These are phyloP conservation scores for Spathaspora sp. DNA, from an alignment of 805 yeast species.

Conservation along the genomic window DNA sequence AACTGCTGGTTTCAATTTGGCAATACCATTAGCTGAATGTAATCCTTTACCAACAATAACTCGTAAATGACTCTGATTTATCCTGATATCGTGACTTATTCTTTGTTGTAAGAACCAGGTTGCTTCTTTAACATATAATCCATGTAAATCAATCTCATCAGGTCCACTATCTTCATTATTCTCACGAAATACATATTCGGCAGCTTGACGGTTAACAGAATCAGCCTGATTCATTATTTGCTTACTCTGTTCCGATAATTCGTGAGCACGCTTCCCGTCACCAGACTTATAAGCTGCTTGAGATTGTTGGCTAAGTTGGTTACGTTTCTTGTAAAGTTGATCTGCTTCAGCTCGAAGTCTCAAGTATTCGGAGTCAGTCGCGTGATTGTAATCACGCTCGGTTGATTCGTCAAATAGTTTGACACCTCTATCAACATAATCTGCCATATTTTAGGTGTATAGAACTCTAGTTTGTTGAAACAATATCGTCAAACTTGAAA, in stretches of 20 bases:
- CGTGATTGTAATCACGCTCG: constrained; percentile 66
- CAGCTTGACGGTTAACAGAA: constrained; percentile 71
- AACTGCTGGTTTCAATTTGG: constrained; percentile 87
- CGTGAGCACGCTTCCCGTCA: constrained; percentile 68
- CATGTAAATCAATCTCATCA: constrained; percentile 92
- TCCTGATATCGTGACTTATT: constrained; percentile 58
- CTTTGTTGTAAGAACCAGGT: constrained; percentile 70
- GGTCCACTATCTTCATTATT: constrained; percentile 83
- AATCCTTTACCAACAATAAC: constrained; percentile 93
- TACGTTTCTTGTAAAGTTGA: constrained; percentile 54
- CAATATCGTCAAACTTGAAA: background rate
- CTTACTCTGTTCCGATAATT: constrained; percentile 67
- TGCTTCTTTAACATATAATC: constrained; percentile 87
- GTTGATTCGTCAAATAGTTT: constrained; percentile 20
- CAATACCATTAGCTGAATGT: constrained; percentile 78
- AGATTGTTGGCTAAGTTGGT: constrained; percentile 58
- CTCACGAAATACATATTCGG: constrained; percentile 81
- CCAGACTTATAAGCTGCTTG: constrained; percentile 77
- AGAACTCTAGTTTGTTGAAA: constrained; percentile 14
- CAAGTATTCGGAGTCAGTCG: constrained; percentile 61
- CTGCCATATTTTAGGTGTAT: constrained; percentile 37
- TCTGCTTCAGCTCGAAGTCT: constrained; percentile 66
- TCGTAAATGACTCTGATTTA: constrained; percentile 58
- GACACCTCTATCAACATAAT: constrained; percentile 20
- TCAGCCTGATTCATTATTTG: constrained; percentile 60